Base-by-base conservation (phyloP, 2,329 filamentous ascomycete species). In the Xylariales sp. region DNA sequence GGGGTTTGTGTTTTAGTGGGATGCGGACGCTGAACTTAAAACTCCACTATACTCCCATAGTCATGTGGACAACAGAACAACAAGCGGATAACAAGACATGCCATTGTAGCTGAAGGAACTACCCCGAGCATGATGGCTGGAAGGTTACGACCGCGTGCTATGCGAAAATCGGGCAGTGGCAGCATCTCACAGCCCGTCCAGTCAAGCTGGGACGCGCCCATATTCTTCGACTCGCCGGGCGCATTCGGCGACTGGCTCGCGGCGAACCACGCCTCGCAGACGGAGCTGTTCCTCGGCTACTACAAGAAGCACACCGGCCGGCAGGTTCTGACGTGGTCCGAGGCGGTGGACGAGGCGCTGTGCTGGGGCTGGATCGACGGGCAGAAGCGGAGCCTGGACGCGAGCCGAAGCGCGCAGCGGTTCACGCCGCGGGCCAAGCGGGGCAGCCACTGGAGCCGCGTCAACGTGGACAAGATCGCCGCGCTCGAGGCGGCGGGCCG, bases 281-380 rank as follows among this genome's bases (percentile, higher is more conserved):
- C 14, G 8, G 41, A 43, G 20, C 32, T 43, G 5, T 43, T 43
- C 20, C 27, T 43, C 3, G 41, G 41, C 17, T 40, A 37, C 18
- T 43, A 33, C 16, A 43, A 40, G 20, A 43, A 43, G 20, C 33
- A 40, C 13, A 30, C 41, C 11, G 41, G 41, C 11, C 29, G 30
- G 11, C n/a, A 21, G n/a, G 24, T 20, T 19, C 15, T 43, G 41
- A 40, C 41, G 5, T 43, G 41, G 41, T 43, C 41, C 6, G 55
- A 77, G 49, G 75, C 75, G 2, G 62, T 80, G 12, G 69, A 78
- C 47, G 54, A 61, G 17, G 74, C 75, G 0, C 62, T 81, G 6
- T 79, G 76, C 53, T 74, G 69, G 51, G 76, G 77, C 37, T 81
- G 76, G 76, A 81, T 81, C 41, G 75, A 81, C 51, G 74, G 76